Evolutionary conservation across 2,329 filamentous ascomycete genomes (phyloP), one percentile per base, ranked within the genome.

Genomic region (Diaporthe velutina): DNA sequence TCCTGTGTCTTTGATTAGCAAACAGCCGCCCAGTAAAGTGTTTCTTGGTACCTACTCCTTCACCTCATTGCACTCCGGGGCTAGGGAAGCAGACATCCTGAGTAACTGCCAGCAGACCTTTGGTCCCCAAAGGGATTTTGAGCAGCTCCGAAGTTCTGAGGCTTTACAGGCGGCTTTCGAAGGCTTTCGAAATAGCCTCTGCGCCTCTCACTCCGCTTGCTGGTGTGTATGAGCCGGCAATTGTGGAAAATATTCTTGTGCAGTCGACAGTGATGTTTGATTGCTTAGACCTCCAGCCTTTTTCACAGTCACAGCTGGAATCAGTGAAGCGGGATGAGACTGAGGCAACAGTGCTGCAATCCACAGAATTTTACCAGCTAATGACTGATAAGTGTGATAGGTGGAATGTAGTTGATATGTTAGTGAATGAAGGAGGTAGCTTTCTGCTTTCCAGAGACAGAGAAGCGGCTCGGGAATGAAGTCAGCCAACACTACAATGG

Each of bases 41-140:
- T 9, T 2, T 22, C 8, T 7, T 4, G 8, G 6, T 9, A 83
- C 92, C 80, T 86, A 98, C 96, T 98, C 96, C 86, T 98, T 98
- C 78, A 96, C 91, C 81, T 98, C 93, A 79, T 98, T 98, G 83
- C 96, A 98, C 84, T 98, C 95, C 30, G 96, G 94, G 67, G 96
- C 96, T 79, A 99, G 89, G 68, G 97, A 99, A 74, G 96, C 95
- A 74, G 97, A 98, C 97, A 98, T 98, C 15, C 76, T 85, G 2
- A 17, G 13, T 40, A 8, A 19, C 17, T 38, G n/a, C n/a, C 30
- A n/a, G 15, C 5, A 25, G 64, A 5, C 9, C n/a, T 19, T 28
- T 19, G 22, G n/a, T 12, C n/a, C 48, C 13, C 8, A 30, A 7
- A 13, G 13, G 4, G 12, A 30, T 9, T 25, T 28, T 12, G 13